Conservation (phyloP, 2,329 filamentous ascomycete species). For the Coniosporium tulheliwenetii region DNA sequence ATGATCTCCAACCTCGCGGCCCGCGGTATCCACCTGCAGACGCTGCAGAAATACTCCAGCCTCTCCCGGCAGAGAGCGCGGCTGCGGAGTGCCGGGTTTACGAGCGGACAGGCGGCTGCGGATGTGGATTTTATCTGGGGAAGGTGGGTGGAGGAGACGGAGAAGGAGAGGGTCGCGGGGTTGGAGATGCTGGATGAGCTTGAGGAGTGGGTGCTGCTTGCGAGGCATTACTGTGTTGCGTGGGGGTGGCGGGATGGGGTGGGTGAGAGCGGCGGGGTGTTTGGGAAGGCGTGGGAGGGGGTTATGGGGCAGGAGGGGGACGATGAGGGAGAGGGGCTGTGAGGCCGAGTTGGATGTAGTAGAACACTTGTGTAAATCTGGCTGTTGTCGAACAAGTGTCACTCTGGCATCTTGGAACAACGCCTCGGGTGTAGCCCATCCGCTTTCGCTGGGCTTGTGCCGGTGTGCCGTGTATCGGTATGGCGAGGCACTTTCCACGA, state of each 20-base stretch:
- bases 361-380: too few species aligned
- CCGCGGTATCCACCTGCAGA: constrained; percentile 71
- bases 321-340: constrained; percentile 1
- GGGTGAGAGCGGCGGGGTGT: constrained; percentile 8
- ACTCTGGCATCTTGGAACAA: too few species aligned
- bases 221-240: constrained; percentile 74
- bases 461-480: too few species aligned
- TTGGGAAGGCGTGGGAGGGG: constrained; percentile 16
- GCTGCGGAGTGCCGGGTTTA: constrained; percentile 51
- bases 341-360: too few species aligned
- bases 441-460: too few species aligned
- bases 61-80: constrained; percentile 53
- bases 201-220: constrained; percentile 82
- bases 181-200: constrained; percentile 88
- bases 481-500: too few species aligned
- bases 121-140: constrained; percentile 61
- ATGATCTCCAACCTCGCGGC: constrained; percentile 84
- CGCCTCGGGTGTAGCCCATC: too few species aligned
- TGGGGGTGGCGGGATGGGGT: constrained; percentile 63
- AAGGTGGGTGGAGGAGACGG: constrained; percentile 50
- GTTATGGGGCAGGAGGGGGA: constrained; percentile 9
- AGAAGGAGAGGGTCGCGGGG: constrained; percentile 64
- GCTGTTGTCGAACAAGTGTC: too few species aligned
- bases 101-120: constrained; percentile 35
- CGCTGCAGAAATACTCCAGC: constrained; percentile 56